Base-by-base conservation (phyloP, 768 basidiomycete species). In the Podaxis sp. region DNA sequence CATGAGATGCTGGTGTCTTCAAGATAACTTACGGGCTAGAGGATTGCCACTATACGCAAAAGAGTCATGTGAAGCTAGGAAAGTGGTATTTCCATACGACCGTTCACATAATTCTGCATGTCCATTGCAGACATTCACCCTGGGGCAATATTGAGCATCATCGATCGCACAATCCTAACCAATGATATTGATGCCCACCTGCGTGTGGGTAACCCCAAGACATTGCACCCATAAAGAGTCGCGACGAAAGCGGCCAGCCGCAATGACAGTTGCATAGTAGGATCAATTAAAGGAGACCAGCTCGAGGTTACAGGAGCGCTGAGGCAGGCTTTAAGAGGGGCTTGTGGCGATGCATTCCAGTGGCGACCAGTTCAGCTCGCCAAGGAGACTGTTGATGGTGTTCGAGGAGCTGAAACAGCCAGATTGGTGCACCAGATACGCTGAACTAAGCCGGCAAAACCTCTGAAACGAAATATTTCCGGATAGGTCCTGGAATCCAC, bases 81-180 rank as follows among this genome's bases (percentile, higher is more conserved):
- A 79, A 0, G 79, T 80, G 18, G 75, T 72, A 55, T 82, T 81
- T 52, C 76, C 82, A 66, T 88, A 90, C 53, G 73, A 73, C 35
- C 83, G 74, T 57, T 73, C 67, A 68, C 88, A 90, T 1, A 89
- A 71, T 62, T 85, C 84, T 6, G 84, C 74, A 55, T 81, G 81
- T 2, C 87, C 87, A 68, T 90, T 90, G 69, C 87, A 90, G 2
- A 82, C 74, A 14, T 72, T 75, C 13, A 74, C 75, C 57, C 77
- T 79, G 57, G 2, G 51, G 46, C 13, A 42, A 16, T n/a, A 6
- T 27, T 42, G 14, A 55, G 14, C 9, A n/a, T 53, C 40, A 27
- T 28, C 38, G 7, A 25, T 42, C 38, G 18, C 35, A 35, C 14
- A 4, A 13, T 25, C 4, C 2, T 53, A 23, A 36, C 50, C 4